A percentile compares a stretch with the other conserved stretches of the same genome.
These are phyloP conservation scores for Clathrospora elynae DNA, from an alignment of 2,329 filamentous ascomycete genomes.

Conservation along the genomic window DNA sequence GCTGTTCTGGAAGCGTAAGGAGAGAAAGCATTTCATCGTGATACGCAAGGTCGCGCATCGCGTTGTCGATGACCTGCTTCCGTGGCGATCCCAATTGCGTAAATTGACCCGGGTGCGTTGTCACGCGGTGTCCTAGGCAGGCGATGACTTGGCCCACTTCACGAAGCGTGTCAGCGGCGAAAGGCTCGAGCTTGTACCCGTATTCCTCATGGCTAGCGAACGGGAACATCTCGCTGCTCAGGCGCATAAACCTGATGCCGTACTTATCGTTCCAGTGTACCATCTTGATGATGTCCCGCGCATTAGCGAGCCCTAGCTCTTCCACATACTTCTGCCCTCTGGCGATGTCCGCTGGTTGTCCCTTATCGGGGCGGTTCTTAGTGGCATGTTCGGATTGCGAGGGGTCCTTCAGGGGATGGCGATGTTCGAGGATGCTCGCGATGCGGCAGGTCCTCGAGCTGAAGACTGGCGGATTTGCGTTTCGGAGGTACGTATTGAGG, in stretches of 20 bases:
- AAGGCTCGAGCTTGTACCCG: slow-evolving; percentile 82
- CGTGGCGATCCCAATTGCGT: slow-evolving; percentile 88
- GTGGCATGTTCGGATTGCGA: slow-evolving; percentile 77
- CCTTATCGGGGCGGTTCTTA: slow-evolving; percentile 83
- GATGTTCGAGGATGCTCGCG: slow-evolving; percentile 85
- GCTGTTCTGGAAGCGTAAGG: slow-evolving; percentile 75
- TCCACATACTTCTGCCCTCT: slow-evolving; percentile 77
- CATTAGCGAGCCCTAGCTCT: slow-evolving; percentile 78
- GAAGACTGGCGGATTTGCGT: slow-evolving; percentile 82
- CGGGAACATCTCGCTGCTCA: slow-evolving; percentile 96
- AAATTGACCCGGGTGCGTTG: slow-evolving; percentile 87
- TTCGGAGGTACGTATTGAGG: slow-evolving; percentile 87
- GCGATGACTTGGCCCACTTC: slow-evolving; percentile 78
- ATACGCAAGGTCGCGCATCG: slow-evolving; percentile 82
- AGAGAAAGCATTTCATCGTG: slow-evolving; percentile 84
- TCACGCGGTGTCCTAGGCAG: slow-evolving; percentile 80
- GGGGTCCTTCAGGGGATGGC: slow-evolving; percentile 78
- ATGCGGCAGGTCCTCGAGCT: slow-evolving; percentile 91
- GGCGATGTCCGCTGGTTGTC: slow-evolving; percentile 67
- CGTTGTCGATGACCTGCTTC: slow-evolving; percentile 73
- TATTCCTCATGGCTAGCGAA: slow-evolving; percentile 89
- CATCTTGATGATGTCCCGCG: slow-evolving; percentile 82
- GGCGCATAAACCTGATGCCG: slow-evolving; percentile 86
- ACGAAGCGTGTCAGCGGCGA: slow-evolving; percentile 76
- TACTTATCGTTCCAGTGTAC: slow-evolving; percentile 90